Base-by-base conservation (phyloP, 75 land plant genomes). In the Picea glauca region DNA sequence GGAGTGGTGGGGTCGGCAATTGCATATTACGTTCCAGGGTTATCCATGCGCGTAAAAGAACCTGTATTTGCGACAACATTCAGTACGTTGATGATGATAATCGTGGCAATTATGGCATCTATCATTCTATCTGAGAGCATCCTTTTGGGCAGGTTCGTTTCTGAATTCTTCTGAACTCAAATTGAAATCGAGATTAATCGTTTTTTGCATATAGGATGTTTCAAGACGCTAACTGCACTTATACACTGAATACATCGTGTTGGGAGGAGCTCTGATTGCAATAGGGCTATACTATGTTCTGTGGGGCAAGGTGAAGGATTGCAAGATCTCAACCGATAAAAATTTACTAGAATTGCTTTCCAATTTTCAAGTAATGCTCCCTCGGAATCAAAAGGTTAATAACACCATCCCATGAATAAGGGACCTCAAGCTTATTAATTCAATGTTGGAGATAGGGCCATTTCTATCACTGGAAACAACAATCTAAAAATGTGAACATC, bases 61-160 rank as follows among this genome's bases (percentile, higher is more conserved):
- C 93, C 93, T 3, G 91, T 91, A 0, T 91, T 89, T 80, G 87
- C 86, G 3, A 87, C 93, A 0, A 80, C 91, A 0, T 91, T 91
- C 66, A 85, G 78, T 77, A 91, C 93, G 20, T 80, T 91, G 1
- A 76, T 78, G 74, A 87, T 91, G 91, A 80, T 91, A 64, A 84
- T 91, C 58, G 78, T 83, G 8, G 86, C 91, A 2, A 74, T 84
- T 60, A 60, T 91, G n/a, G 91, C 86, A 0, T 77, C 86, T 58
- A 46, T 87, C 56, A 74, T 91, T 50, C 76, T 91, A 17, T 77
- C 81, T 15, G 91, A 91, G 62, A 73, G 77, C 58, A 78, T 91
- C 62, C 81, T 83, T 61, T 74, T 89, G 8, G 91, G 93, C 74
- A 89, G 91, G 91, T 91, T 80, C 15, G 0, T 79, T 17, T 72